Conservation (phyloP, 208 protist genomes). For the Acanthamoeba lugdunensis region DNA sequence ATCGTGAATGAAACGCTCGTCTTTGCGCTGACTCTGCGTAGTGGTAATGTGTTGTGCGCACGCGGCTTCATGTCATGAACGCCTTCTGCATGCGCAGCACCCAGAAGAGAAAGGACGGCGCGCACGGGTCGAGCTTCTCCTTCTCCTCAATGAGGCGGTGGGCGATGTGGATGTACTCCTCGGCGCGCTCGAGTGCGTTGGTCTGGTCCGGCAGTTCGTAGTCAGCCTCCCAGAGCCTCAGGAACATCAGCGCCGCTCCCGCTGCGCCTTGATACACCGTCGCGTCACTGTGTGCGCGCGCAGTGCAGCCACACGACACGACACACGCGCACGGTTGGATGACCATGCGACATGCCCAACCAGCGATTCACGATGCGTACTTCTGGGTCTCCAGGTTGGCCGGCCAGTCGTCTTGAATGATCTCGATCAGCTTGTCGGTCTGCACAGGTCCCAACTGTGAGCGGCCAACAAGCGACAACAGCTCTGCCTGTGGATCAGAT, state of each 20-base stretch:
- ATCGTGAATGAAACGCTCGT: background rate
- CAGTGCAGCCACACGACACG: background rate
- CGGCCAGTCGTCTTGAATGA: constrained; percentile 61
- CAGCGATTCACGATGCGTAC: background rate
- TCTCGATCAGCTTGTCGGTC: constrained; percentile 21
- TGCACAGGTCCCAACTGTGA: background rate
- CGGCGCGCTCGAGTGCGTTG: constrained; percentile 27
- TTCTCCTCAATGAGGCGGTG: background rate
- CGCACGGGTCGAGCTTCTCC: background rate
- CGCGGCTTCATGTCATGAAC: no score
- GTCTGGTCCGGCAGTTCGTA: constrained; percentile 9
- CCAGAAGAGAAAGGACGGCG: background rate
- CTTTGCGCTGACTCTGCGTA: background rate
- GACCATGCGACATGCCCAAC: background rate
- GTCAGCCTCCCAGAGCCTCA: background rate
- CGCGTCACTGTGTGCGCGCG: background rate
- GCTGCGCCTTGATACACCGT: constrained; percentile 28
- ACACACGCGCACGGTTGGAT: background rate
- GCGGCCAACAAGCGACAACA: no score
- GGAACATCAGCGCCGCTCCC: constrained; percentile 35
- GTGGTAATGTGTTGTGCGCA: no score
- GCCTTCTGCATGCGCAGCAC: background rate
- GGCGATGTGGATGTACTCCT: constrained; percentile 34
- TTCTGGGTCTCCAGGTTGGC: constrained; percentile 6
- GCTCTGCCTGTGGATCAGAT: background rate